phyloP scores from a whole-genome alignment of 2,329 filamentous ascomycete species.

The Trichoderma asperellum region DNA sequence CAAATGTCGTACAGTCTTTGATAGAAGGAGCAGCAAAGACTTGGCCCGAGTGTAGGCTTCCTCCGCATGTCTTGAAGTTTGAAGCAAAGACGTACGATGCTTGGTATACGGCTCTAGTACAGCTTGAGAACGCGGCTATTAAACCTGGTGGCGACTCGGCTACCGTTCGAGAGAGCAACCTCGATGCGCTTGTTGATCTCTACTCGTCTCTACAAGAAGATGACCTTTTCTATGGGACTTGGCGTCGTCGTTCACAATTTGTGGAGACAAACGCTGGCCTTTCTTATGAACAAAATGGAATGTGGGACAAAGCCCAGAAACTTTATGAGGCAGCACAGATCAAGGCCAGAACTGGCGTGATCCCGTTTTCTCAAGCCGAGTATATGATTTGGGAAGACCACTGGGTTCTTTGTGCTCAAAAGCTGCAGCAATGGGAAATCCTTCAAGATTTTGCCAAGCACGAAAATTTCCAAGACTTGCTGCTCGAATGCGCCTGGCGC shows the following conservation, averaged over 20 bases:
- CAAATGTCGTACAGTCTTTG: conserved; percentile 92
- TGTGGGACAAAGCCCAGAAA: conserved; percentile 98
- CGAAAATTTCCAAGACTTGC: conserved; percentile 95
- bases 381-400: conserved; percentile 99
- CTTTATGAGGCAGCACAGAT: conserved; percentile 97
- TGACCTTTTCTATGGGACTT: conserved; percentile 96
- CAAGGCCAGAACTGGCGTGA: conserved; percentile 92
- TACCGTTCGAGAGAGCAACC: conserved; percentile 85
- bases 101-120: conserved; percentile 93
- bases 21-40: conserved; percentile 85
- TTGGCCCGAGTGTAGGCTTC: conserved; percentile 86
- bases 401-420: conserved; percentile 96
- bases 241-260: conserved; percentile 92
- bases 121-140: conserved; percentile 87
- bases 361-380: conserved; percentile 93
- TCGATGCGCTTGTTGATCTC: conserved; percentile 92
- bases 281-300: conserved; percentile 97
- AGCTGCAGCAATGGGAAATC: conserved; percentile 98
- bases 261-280: conserved; percentile 96
- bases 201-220: conserved; percentile 92
- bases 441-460: conserved; percentile 97
- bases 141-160: conserved; percentile 82
- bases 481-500: conserved; percentile 94
- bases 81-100: conserved; percentile 91
- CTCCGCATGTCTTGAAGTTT: conserved; percentile 95